Evolutionary conservation across 345 rosid species (phyloP), one percentile per base, ranked within the genome.

Genomic region (Pistacia integerrima): DNA sequence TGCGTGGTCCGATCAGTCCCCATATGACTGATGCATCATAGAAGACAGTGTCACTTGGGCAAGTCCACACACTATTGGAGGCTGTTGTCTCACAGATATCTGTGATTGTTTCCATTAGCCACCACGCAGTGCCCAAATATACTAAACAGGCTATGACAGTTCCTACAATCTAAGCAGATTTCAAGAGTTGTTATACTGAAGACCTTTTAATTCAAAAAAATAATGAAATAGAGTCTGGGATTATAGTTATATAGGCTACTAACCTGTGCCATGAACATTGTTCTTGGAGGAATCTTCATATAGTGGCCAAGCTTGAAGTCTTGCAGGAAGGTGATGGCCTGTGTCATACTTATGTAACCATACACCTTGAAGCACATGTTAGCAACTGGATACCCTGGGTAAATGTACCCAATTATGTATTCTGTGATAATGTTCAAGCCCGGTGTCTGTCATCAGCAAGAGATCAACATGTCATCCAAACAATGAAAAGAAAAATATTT

Each of bases 251-350:
- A 11, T 44, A 4, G 5, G 20, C 67, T 52, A 25, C 69, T 52
- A 25, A 92, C 99, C 86, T 96, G 99, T 51, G 98, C 98, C 98
- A 92, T 92, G 90, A 93, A 96, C 98, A 95, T 92, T n/a, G 90
- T 87, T 72, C 92, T 87, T 13, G 99, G 99, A 63, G 99, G 99
- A 73, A 95, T 92, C 81, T 95, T 95, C 99, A 95, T 95, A 80
- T 95, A 93, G 72, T 95, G 99, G 65, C 99, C 99, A 67, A 95
- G 98, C 82, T 95, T 95, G 82, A 95, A 95, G 82, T 95, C 98
- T 85, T 93, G 98, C 64, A 96, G 78, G 91, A 93, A 96, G 18
- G 93, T 87, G 55, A 93, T 48, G 14, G 98, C 99, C 65, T 96
- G 99, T 46, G 81, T 78, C 98, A 96, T 96, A 70, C 99, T 96